Evolutionary conservation across 1,139 yeast species (phyloP), one percentile per base, ranked within the genome.

Genomic region (Kurtzmaniella quercitrusa): DNA sequence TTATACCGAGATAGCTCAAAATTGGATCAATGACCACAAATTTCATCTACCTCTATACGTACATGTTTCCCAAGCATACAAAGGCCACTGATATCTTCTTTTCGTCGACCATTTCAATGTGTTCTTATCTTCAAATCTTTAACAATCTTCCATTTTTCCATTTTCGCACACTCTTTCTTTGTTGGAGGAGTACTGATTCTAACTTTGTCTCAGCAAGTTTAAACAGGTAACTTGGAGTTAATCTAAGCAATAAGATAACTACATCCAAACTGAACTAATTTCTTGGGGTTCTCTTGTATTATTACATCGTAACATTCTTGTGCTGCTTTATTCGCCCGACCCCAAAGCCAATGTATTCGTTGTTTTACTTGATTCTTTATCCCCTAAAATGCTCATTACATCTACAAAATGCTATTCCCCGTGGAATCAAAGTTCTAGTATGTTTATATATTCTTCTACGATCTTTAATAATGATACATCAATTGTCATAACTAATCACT

Each of bases 1-100:
- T n/a, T n/a, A n/a, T n/a, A n/a, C n/a, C n/a, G n/a, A n/a, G n/a
- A n/a, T n/a, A n/a, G n/a, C n/a, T n/a, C n/a, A n/a, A n/a, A n/a
- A n/a, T n/a, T n/a, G n/a, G n/a, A n/a, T 29, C 33, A n/a, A 29
- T 29, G 14, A 11, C 25, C 38, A 17, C 21, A n/a, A n/a, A n/a
- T 17, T 21, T 36, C 14, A 11, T 37, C 11, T 23, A 37, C 12
- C 6, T 6, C 38, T 21, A 5, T 46, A 73, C 86, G 51, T 70
- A 81, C 86, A 90, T 89, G 63, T 91, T 91, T 2, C 98, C 98
- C 17, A 90, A 71, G 59, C 98, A 91, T 2, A 90, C 94, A 60
- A 91, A 91, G 0, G 95, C 95, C 33, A 89, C 93, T 1, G 85
- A 75, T 10, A 82, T 60, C 51, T 62, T 59, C 48, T 57, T 59